Base-by-base conservation (phyloP, 306 rosid species). In the Cicer yamashitae region DNA sequence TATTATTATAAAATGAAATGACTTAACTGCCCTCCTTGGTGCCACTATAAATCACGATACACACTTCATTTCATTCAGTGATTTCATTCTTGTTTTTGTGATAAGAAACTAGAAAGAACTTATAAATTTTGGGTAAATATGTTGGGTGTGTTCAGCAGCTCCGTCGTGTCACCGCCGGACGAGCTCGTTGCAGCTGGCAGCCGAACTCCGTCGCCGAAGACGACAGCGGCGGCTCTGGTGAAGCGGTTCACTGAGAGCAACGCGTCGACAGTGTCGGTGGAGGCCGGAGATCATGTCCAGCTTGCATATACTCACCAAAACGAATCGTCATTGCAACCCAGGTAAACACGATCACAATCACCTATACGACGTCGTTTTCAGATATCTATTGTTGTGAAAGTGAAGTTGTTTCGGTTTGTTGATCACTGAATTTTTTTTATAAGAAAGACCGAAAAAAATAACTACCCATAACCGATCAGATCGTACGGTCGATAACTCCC, bases 201-300 rank as follows among this genome's bases (percentile, higher is more conserved):
- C 88, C 79, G 96, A 13, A 94, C 98, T 0, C 98, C 98, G 10
- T 94, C 98, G 0, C 96, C 98, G 1, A 94, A 94, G 83, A 86
- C 30, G 47, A 82, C 85, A 10, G 74, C 97, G 47, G 57, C 81
- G 7, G 72, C 89, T 18, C 89, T 94, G 63, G 9, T 87, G 52
- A 85, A 86, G 75, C 96, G 93, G 43, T 94, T 94, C 79, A 64
- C 83, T 2, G 72, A 85, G 69, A 78, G 40, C 60, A 87, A 87
- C 68, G 66, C 70, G 3, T 85, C 90, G 10, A 84, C 93, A 14
- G 97, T 94, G 57, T 88, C 96, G 50, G 7, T 91, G 22, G 86
- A 85, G 82, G 75, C 87, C 66, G 93, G 96, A 15, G 98, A 94
- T 46, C 69, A 91, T 11, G 96, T 74, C 20, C 91, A 79, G 61